Base-by-base conservation (phyloP, 2,329 filamentous ascomycete genomes). In the Zasmidium angulare region DNA sequence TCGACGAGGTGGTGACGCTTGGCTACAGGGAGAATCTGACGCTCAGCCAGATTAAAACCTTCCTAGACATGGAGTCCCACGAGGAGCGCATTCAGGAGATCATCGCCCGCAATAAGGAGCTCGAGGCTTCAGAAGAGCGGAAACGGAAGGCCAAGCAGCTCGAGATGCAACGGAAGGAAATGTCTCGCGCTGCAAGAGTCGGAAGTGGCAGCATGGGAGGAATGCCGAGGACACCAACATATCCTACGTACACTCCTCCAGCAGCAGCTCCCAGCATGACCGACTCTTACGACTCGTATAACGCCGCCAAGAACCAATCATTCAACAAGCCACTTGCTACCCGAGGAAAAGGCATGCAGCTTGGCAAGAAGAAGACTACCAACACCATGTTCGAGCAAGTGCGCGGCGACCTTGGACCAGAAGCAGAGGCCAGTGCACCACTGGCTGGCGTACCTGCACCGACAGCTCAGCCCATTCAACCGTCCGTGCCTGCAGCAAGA, bases 41-140 rank as follows among this genome's bases (percentile, higher is more conserved):
- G 22, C 86, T 99, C 70, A 91, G 88, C 77, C 96, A 99, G 79
- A 99, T 99, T 82, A 97, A 96, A 84, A 97, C 95, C 1, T 99
- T 99, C 82, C 78, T 99, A 68, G 96, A 98, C 74, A 99, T 99
- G 95, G 95, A 99, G 78, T 95, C 89, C 77, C 95, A 99, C 72
- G 96, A 99, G 78, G 95, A 99, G 83, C 88, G 95, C 74, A 98
- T 99, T 68, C 95, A 99, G 77, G 95, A 97, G 74, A 99, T 97
- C 64, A 97, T 97, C 73, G 91, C 68, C 61, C 74, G 96, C 86
- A 99, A 99, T 84, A 99, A 99, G 81, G 96, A 99, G 78, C 83
- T 99, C 68, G 95, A 99, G 78, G 96, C 95, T 10, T 96, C 90
- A 56, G 95, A 99, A 76, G 95, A 99, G 82, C 90, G 96, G 73